These are phyloP conservation scores for Rutstroemia sydowiana DNA, from an alignment of 2,329 filamentous ascomycete species.

Conservation along the genomic window DNA sequence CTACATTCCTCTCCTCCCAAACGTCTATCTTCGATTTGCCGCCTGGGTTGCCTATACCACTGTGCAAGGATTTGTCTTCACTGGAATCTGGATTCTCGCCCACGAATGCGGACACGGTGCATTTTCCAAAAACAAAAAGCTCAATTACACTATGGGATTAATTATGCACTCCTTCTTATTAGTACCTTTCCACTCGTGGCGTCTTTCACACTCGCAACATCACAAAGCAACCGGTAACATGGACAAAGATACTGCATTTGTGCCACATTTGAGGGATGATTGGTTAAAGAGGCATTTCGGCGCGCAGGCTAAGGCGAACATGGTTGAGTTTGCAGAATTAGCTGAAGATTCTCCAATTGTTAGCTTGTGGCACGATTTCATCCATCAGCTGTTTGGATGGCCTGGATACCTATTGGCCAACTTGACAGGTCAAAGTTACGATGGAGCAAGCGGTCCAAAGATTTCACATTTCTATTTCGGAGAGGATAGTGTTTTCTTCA, in stretches of 20 bases:
- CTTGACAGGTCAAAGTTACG: slow-evolving; percentile 30
- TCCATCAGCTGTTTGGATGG: slow-evolving; percentile 60
- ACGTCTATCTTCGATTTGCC: slow-evolving; percentile 37
- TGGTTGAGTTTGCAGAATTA: slow-evolving; percentile 41
- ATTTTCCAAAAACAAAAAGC: slow-evolving; percentile 48
- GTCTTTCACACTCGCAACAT: slow-evolving; percentile 62
- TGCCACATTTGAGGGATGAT: slow-evolving; percentile 40
- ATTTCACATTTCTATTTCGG: slow-evolving; percentile 47
- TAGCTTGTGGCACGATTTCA: slow-evolving; percentile 45
- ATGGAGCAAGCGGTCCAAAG: slow-evolving; percentile 24
- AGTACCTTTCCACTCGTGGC: slow-evolving; percentile 68
- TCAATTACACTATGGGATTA: slow-evolving; percentile 61
- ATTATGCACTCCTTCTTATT: slow-evolving; percentile 57
- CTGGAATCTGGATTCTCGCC: slow-evolving; percentile 64
- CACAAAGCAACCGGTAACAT: slow-evolving; percentile 63
- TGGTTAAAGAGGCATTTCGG: slow-evolving; percentile 28
- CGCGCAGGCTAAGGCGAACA: slow-evolving; percentile 22
- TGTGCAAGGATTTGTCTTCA: slow-evolving; percentile 59
- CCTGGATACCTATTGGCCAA: slow-evolving; percentile 57
- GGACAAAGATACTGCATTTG: slow-evolving; percentile 60
- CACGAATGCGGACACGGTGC: slow-evolving; percentile 68
- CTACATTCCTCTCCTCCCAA: slow-evolving; percentile 45
- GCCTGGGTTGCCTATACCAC: slow-evolving; percentile 57
- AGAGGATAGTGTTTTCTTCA: slow-evolving; percentile 54
- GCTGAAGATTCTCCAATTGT: slow-evolving; percentile 57